Base-by-base conservation (phyloP, 164 flowering plant genomes). In the Kingdonia uniflora region DNA sequence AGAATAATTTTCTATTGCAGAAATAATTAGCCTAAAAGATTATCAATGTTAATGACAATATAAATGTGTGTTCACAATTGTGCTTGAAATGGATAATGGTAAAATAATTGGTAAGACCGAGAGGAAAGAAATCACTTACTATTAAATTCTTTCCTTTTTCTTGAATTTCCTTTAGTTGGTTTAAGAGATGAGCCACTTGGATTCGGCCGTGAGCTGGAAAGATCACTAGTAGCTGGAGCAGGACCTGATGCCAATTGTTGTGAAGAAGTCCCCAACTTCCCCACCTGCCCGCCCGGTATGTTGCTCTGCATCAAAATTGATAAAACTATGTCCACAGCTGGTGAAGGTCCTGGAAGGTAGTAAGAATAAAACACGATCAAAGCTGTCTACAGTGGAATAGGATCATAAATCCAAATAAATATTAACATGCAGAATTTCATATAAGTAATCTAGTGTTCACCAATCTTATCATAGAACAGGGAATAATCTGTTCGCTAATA, bases 281-380 rank as follows among this genome's bases (percentile, higher is more conserved):
- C 79, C 24, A 64, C 26, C 25, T 65, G 75, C 40, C 60, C 70
- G 19, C 64, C 49, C 29, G 85, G 76, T 50, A 85, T 41, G 62
- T 77, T 81, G 73, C 88, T 82, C 74, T 92, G 96, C 67, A 85
- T 52, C 60, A 87, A 80, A 52, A 85, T 71, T 45, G 94, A 85
- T 54, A 92, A 45, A 5, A 92, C 90, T 49, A 87, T 56, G 64
- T 92, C 95, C 64, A 77, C 94, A 68, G 85, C 80, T n/a, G 98
- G 96, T 1, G 74, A 71, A 44, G 98, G 98, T 59, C 98, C 98
- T 79, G 60, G 13, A 21, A 16, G 23, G 20, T 14, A 2, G 11
- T 43, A n/a, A 6, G 20, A 43, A 8, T 11, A n/a, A 43, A 20
- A 43, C 47, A 5, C 2, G 17, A n/a, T 16, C 6, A 10, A 6